phyloP scores from a whole-genome alignment of 495 filamentous ascomycete species.

The Podospora pseudopauciseta region DNA sequence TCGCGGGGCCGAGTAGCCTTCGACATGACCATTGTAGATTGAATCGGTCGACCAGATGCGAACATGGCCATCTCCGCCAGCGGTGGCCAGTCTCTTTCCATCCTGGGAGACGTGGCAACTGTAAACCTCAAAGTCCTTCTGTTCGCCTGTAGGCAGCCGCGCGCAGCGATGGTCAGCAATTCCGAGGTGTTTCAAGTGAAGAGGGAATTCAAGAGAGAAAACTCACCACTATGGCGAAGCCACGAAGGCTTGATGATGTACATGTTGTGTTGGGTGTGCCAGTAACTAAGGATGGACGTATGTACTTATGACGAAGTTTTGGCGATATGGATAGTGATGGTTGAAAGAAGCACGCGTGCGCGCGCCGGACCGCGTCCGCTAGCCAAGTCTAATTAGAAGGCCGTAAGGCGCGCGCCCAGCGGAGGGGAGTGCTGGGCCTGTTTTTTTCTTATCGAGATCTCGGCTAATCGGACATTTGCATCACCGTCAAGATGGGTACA shows the following conservation, averaged over 20 bases:
- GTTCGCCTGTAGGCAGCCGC: constrained; percentile 60
- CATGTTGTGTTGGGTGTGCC: constrained; percentile 45
- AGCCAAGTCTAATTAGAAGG: background rate
- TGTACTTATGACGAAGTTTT: constrained; percentile 29
- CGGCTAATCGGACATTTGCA: background rate
- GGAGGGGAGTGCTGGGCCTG: background rate
- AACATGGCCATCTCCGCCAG: constrained; percentile 94
- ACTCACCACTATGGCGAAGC: constrained; percentile 83
- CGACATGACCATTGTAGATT: constrained; percentile 72
- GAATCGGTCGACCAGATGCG: constrained; percentile 96
- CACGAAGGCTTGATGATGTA: constrained; percentile 90
- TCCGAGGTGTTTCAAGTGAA: background rate
- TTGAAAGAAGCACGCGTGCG: background rate
- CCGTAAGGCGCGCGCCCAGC: background rate
- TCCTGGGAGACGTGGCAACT: constrained; percentile 96
- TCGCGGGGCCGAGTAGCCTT: constrained; percentile 70
- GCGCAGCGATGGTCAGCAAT: background rate
- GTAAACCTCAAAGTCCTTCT: constrained; percentile 96
- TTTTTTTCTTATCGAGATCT: background rate
- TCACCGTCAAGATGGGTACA: background rate
- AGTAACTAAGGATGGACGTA: constrained; percentile 17
- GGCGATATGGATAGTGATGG: background rate
- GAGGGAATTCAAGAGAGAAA: background rate
- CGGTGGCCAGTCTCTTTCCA: constrained; percentile 84
- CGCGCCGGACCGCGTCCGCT: background rate